Evolutionary conservation across 2,329 filamentous ascomycete species (phyloP).

Genomic region (Pyrenophora teres): DNA sequence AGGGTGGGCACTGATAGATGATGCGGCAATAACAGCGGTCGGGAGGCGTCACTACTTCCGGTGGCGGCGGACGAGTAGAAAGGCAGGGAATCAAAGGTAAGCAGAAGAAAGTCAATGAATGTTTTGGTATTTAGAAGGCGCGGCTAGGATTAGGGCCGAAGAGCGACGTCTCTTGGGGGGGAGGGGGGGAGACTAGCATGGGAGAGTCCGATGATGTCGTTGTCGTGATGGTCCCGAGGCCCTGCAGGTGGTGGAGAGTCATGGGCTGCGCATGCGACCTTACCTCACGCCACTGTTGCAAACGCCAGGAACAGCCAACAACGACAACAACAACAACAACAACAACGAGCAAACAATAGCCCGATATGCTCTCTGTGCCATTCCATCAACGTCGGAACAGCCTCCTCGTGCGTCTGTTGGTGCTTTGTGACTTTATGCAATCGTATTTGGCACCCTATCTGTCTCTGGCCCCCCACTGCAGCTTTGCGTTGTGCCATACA

Average conservation of each 20-base stretch:
- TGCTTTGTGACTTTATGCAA: too few species aligned
- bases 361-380: too few species aligned
- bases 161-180: background rate
- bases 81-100: background rate
- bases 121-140: background rate
- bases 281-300: background rate
- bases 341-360: background rate
- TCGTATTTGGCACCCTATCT: too few species aligned
- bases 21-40: slow-evolving; percentile 24
- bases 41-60: slow-evolving; percentile 10
- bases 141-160: background rate
- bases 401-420: too few species aligned
- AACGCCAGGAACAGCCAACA: background rate
- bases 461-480: too few species aligned
- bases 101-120: background rate
- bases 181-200: background rate
- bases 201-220: slow-evolving; percentile 10
- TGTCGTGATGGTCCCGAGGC: background rate
- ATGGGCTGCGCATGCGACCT: slow-evolving; percentile 4
- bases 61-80: background rate
- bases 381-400: background rate
- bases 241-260: background rate
- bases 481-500: too few species aligned
- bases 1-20: slow-evolving; percentile 15
- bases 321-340: background rate